These are phyloP conservation scores for Blastomyces parvus DNA, from an alignment of 2,329 filamentous ascomycete species.

Conservation along the genomic window DNA sequence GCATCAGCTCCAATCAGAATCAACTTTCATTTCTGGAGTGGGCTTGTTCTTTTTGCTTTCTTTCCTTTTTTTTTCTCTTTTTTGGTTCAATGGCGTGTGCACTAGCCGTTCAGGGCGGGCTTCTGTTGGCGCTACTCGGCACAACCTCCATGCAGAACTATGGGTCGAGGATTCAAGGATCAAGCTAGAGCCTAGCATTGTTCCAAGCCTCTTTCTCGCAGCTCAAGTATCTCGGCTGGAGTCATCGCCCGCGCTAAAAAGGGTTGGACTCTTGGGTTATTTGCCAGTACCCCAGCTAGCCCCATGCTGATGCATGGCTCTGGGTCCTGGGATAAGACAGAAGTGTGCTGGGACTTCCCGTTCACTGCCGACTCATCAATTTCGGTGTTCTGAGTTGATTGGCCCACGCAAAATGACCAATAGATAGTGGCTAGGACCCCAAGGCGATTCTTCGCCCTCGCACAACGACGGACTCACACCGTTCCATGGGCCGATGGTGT, in stretches of 20 bases:
- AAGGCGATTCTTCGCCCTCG: conserved; percentile 6
- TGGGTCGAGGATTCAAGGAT: conserved; percentile 3
- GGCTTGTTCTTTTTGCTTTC: neutral
- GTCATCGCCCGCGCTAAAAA: neutral
- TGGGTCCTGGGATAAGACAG: conserved; percentile 1
- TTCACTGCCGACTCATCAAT: conserved; percentile 1
- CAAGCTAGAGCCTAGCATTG: neutral
- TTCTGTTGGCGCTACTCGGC: neutral
- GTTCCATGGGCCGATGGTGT: conserved; percentile 7
- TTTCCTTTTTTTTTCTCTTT: neutral
- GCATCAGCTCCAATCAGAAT: neutral
- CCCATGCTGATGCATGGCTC: conserved; percentile 5
- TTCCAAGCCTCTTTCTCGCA: conserved; percentile 7
- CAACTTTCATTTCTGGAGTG: neutral
- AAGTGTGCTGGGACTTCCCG: conserved; percentile 6
- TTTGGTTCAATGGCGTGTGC: neutral
- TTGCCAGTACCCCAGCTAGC: conserved; percentile 2
- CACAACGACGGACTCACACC: neutral
- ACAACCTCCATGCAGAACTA: neutral
- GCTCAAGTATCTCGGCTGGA: conserved; percentile 2
- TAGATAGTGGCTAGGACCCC: neutral
- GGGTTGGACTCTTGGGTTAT: neutral
- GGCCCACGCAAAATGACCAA: neutral
- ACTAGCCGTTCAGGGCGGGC: neutral
- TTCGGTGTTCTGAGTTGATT: neutral